phyloP scores from a whole-genome alignment of 345 rosid species.

The Draba incana region DNA sequence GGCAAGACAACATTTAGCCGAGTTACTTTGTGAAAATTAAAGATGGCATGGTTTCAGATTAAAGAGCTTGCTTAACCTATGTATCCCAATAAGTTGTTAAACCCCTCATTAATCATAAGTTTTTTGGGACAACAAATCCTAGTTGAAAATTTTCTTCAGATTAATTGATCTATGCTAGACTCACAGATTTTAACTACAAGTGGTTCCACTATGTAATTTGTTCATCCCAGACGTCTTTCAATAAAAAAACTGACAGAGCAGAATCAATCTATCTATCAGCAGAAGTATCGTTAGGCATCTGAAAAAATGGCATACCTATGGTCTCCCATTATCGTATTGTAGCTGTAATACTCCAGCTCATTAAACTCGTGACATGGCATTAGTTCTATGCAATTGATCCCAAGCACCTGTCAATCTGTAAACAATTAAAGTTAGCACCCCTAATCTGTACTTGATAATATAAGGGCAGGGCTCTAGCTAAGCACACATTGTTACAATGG shows the following conservation, averaged over 20 bases:
- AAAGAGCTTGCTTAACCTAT: constrained; percentile 9
- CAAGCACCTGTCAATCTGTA: constrained; percentile 77
- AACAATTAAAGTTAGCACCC: constrained; percentile 18
- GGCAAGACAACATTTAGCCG: constrained; percentile 31
- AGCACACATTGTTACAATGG: background rate
- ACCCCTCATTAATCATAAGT: constrained; percentile 3
- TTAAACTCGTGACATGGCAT: constrained; percentile 99
- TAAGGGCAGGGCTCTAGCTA: constrained; percentile 2
- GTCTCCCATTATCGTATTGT: constrained; percentile 79
- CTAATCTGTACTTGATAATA: background rate
- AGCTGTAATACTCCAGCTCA: constrained; percentile 89
- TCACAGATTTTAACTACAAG: constrained; percentile 4
- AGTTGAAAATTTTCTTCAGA: constrained; percentile 15
- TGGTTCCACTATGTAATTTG: constrained; percentile 14
- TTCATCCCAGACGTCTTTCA: constrained; percentile 5
- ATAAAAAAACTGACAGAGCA: background rate
- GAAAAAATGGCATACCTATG: constrained; percentile 60
- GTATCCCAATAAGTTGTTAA: constrained; percentile 5
- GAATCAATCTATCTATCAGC: too few species aligned
- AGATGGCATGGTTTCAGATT: constrained; percentile 18
- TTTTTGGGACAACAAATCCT: constrained; percentile 6
- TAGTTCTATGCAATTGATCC: constrained; percentile 90
- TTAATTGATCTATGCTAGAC: constrained; percentile 1
- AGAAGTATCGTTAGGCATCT: constrained; percentile 10
- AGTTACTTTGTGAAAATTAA: background rate